Base-by-base conservation (phyloP, 306 rosid genomes). In the Nissolia schottii region DNA sequence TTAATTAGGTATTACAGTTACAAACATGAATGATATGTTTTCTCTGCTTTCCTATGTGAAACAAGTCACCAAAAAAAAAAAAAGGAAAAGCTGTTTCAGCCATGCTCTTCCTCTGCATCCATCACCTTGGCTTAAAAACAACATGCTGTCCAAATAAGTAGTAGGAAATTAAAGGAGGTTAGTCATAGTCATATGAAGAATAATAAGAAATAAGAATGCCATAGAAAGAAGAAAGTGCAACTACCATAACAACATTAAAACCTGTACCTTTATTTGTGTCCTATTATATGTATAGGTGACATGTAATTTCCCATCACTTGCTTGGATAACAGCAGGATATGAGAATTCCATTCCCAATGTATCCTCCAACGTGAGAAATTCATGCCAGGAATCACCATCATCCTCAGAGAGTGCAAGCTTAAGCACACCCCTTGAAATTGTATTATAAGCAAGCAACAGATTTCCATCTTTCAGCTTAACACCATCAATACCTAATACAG, bases 271-370 rank as follows among this genome's bases (percentile, higher is more conserved):
- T 24, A 93, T 86, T 74, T 90, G 98, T 50, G 90, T 86, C 76
- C 97, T 88, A 34, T 89, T 87, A 54, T 87, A 90, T 59, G 98
- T 89, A 85, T 93, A 93, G 4, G 93, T 90, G 78, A 93, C 80
- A 81, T 93, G 98, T 37, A 93, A 74, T 69, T 60, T 66, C 6
- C 86, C 97, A 64, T 93, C 98, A 64, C 88, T 87, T 18, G 87
- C 93, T 84, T 90, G 88, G 50, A 93, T 93, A 82, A 90, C 89
- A 73, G 98, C 98, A 67, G 98, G 98, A 75, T 93, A 93, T 19
- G 98, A 93, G 84, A 87, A 93, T 76, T 93, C 98, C 96, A 85
- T 87, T 71, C 67, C 84, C 79, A 80, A 37, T 1, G 81, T 83
- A 49, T 93, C 89, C 79, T 93, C 98, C 86, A 93, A 73, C 29